Evolutionary conservation across 2,329 filamentous ascomycete genomes (phyloP).

Genomic region (Fusarium beomiforme): DNA sequence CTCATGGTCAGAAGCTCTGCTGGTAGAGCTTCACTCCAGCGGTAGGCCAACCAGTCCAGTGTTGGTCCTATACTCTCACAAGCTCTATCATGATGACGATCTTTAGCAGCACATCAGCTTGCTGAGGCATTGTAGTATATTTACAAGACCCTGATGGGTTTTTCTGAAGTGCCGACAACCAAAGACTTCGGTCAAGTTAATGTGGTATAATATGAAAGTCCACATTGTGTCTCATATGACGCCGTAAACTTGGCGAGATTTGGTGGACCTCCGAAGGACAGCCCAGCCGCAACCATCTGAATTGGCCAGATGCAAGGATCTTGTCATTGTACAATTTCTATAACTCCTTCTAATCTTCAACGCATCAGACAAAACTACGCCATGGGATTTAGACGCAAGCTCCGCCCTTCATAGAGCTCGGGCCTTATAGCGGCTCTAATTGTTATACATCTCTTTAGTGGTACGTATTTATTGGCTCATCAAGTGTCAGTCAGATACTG

Average conservation of each 20-base stretch:
- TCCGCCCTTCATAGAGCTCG: conserved; percentile 1
- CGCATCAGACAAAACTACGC: conserved; percentile 8
- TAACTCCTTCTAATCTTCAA: conserved; percentile 33
- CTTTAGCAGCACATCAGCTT: not conserved
- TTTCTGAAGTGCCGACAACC: not conserved
- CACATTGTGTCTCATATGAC: conserved; percentile 24
- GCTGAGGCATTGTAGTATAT: not conserved
- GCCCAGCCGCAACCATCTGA: conserved; percentile 17
- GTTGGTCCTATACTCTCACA: not conserved
- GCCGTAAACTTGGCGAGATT: conserved; percentile 29
- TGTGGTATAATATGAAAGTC: not conserved
- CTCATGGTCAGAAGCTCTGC: not conserved
- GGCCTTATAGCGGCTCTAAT: not conserved
- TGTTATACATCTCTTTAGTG: not conserved
- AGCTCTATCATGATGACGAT: conserved; percentile 10
- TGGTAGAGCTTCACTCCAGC: not conserved
- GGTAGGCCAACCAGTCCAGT: not conserved
- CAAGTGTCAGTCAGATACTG: too few relatives aligned
- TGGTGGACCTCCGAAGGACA: conserved; percentile 12
- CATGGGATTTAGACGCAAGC: not conserved
- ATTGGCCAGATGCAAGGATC: conserved; percentile 4
- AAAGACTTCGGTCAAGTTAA: not conserved
- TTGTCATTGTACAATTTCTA: conserved; percentile 29
- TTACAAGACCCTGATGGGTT: not conserved
- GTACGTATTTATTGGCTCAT: not conserved